phyloP scores from a whole-genome alignment of 2,329 filamentous ascomycete genomes.

The Xylariales sp. region DNA sequence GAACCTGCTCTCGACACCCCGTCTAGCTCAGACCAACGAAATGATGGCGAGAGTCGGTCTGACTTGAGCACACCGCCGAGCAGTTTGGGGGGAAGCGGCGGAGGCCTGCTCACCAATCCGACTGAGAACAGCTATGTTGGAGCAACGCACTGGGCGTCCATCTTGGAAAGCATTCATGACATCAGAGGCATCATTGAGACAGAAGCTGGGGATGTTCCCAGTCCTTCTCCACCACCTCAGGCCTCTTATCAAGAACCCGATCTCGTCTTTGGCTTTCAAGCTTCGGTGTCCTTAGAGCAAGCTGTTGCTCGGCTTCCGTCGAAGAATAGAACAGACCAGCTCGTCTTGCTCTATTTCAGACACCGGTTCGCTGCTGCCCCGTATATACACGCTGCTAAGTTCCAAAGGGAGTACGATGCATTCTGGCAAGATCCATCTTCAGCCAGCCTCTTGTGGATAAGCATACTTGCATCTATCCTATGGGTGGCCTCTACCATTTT shows the following conservation, averaged over 20 bases:
- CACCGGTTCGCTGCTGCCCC: conserved; percentile 28
- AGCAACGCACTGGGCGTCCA: conserved; percentile 30
- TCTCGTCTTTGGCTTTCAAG: conserved; percentile 22
- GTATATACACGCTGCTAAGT: conserved; percentile 35
- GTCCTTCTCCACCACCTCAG: conserved; percentile 22
- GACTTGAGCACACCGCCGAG: conserved; percentile 25
- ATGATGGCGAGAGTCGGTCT: conserved; percentile 22
- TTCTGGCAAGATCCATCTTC: conserved; percentile 39
- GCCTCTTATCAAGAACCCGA: conserved; percentile 21
- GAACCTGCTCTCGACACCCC: conserved; percentile 21
- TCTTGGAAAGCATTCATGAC: conserved; percentile 32
- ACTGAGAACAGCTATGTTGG: conserved; percentile 28
- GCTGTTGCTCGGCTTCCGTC: conserved; percentile 27
- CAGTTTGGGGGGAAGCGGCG: conserved; percentile 6
- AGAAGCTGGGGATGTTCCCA: conserved; percentile 19
- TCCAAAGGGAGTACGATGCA: conserved; percentile 42
- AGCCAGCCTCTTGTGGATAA: conserved; percentile 43
- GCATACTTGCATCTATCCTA: conserved; percentile 45
- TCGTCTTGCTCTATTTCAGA: conserved; percentile 30
- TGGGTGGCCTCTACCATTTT: conserved; percentile 34
- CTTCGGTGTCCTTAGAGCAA: conserved; percentile 27
- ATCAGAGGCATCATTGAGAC: conserved; percentile 28
- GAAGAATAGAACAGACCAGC: conserved; percentile 25
- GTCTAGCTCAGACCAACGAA: conserved; percentile 24
- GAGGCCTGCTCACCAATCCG: conserved; percentile 13